Percentiles rank a stretch among this genome's conserved stretches.
Conservation (phyloP, 345 rosid genomes). For the Eucalyptus melliodora region DNA sequence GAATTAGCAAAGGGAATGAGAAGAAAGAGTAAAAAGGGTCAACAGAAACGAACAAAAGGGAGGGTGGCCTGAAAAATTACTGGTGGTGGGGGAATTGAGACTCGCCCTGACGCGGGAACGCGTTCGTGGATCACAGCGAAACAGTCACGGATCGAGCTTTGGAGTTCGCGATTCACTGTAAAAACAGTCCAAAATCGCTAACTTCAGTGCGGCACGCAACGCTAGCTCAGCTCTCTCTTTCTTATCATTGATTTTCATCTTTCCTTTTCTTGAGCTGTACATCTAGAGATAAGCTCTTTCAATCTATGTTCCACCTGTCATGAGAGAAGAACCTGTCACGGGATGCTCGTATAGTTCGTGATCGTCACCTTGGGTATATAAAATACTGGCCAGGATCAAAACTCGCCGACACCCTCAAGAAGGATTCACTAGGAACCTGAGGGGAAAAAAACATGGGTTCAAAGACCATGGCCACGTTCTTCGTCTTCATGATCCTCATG, state of each 20-base stretch:
- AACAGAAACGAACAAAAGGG: not conserved
- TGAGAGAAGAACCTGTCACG: not conserved
- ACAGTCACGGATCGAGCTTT: not conserved
- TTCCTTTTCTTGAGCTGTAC: not conserved
- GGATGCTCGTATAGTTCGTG: not conserved
- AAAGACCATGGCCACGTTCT: not conserved
- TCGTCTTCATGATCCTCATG: conserved; percentile 1
- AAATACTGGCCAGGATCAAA: not conserved
- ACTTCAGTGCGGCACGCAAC: not conserved
- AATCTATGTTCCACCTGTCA: not conserved
- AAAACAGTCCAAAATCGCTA: not conserved
- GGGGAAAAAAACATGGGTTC: not conserved
- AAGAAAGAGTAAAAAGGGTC: not conserved
- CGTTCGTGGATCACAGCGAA: not conserved
- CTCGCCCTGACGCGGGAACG: not conserved
- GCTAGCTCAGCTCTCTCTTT: not conserved
- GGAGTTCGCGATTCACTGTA: not conserved
- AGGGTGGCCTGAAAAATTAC: not conserved
- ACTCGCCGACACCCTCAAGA: not conserved
- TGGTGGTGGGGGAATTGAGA: not conserved
- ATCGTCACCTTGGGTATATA: not conserved
- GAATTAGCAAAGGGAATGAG: not conserved
- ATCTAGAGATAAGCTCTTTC: not conserved
- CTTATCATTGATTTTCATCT: not conserved
- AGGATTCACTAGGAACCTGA: not conserved